Conservation (phyloP, 257 asterid species). For the Jasminum sambac region DNA sequence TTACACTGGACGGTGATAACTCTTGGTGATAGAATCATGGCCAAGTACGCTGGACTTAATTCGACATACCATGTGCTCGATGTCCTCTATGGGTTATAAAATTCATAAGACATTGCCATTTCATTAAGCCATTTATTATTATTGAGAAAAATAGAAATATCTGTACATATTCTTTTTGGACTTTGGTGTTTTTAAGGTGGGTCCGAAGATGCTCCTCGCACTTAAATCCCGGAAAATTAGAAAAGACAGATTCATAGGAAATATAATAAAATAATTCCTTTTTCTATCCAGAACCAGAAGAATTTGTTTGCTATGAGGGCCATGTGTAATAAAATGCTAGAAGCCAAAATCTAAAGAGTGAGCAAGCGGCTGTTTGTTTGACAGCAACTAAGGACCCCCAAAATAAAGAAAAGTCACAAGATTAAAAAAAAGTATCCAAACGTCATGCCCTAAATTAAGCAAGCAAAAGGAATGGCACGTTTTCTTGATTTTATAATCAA, state of each 20-base stretch:
- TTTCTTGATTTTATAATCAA: neutral
- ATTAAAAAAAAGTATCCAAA: constrained; percentile 1
- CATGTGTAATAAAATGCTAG: neutral
- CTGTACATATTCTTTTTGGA: too few relatives aligned
- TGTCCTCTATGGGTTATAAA: constrained; percentile 10
- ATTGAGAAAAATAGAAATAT: neutral
- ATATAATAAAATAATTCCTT: neutral
- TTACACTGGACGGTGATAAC: neutral
- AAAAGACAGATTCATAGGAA: neutral
- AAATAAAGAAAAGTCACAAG: neutral
- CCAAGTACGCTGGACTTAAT: constrained; percentile 7
- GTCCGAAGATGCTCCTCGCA: constrained; percentile 1
- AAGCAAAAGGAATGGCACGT: constrained; percentile 15
- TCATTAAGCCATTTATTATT: neutral
- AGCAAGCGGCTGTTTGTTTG: constrained; percentile 1
- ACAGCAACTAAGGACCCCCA: neutral
- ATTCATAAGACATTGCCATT: neutral
- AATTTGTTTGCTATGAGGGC: constrained; percentile 4
- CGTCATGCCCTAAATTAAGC: constrained; percentile 13
- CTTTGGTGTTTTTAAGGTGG: neutral
- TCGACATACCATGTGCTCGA: constrained; percentile 25
- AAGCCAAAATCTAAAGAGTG: constrained; percentile 1
- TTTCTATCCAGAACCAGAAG: neutral
- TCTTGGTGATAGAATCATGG: neutral
- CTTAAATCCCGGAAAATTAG: neutral